Evolutionary conservation across 179 eudicot species (phyloP).

Genomic region (Pouteria campechiana): DNA sequence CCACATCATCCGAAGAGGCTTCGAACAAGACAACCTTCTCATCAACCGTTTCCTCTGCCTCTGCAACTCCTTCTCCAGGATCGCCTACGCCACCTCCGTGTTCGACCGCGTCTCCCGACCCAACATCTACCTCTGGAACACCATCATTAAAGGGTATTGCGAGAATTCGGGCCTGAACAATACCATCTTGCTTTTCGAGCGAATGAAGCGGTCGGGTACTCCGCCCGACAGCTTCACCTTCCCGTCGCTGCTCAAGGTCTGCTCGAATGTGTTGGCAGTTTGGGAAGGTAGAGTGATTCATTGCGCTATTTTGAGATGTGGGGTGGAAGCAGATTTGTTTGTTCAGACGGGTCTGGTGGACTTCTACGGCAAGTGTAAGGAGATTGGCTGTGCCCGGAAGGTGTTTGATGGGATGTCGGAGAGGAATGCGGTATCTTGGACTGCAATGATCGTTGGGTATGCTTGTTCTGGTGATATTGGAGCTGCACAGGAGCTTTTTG

Average conservation of each 20-base stretch:
- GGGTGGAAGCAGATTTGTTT: constrained; percentile 25
- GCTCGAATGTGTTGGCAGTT: constrained; percentile 10
- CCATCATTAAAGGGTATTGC: constrained; percentile 23
- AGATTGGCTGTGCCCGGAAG: constrained; percentile 24
- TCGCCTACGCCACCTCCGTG: constrained; percentile 20
- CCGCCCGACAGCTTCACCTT: constrained; percentile 37
- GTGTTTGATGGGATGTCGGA: constrained; percentile 44
- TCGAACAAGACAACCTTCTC: constrained; percentile 29
- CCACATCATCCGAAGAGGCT: constrained; percentile 38
- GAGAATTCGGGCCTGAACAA: constrained; percentile 5
- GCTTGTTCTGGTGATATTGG: constrained; percentile 23
- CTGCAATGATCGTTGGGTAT: constrained; percentile 38
- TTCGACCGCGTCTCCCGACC: constrained; percentile 24
- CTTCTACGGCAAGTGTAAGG: constrained; percentile 45
- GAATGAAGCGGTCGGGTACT: constrained; percentile 14
- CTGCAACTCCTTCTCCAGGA: constrained; percentile 11
- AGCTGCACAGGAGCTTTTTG: constrained; percentile 31
- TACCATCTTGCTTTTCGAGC: constrained; percentile 16
- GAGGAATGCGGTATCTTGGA: constrained; percentile 55
- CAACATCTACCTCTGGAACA: constrained; percentile 42
- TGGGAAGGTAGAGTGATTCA: constrained; percentile 33
- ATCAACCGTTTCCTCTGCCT: constrained; percentile 25
- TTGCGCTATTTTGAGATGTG: constrained; percentile 33
- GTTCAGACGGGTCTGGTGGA: constrained; percentile 54
- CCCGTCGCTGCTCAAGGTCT: constrained; percentile 33